Evolutionary conservation across 805 yeast genomes (phyloP).

Genomic region (Candida oleophila): DNA sequence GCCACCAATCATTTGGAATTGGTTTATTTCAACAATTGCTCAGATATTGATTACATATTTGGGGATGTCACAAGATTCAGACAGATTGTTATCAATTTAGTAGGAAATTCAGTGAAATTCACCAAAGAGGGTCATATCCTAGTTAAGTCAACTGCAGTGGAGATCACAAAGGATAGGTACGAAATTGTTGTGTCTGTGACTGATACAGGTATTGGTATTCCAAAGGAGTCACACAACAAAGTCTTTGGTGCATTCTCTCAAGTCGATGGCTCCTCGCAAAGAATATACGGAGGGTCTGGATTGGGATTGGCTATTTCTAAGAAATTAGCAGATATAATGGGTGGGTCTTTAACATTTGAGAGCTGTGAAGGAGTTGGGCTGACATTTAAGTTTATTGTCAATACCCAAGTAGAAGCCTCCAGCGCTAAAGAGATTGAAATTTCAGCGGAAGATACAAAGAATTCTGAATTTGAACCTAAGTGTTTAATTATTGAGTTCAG

Average conservation of each 20-base stretch:
- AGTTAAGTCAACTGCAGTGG: conserved; percentile 32
- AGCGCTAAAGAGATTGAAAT: conserved; percentile 16
- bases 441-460: conserved; percentile 10
- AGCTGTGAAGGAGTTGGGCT: conserved; percentile 48
- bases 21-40: conserved; percentile 43
- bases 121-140: conserved; percentile 44
- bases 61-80: conserved; percentile 53
- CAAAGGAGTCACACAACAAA: conserved; percentile 40
- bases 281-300: conserved; percentile 55
- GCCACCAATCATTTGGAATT: conserved; percentile 43
- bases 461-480: conserved; percentile 12
- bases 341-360: conserved; percentile 45
- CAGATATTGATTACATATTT: conserved; percentile 32
- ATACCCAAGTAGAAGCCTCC: conserved; percentile 24
- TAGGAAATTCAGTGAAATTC: conserved; percentile 56
- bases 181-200: conserved; percentile 40
- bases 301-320: conserved; percentile 49
- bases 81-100: conserved; percentile 50
- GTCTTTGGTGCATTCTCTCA: conserved; percentile 55
- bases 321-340: conserved; percentile 48
- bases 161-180: conserved; percentile 27
- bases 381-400: conserved; percentile 41
- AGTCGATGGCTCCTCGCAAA: conserved; percentile 53
- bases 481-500: conserved; percentile 33
- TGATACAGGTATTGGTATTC: conserved; percentile 66